Percentiles rank a stretch among this genome's conserved stretches.
These are phyloP conservation scores for Eimeria nieschulzi DNA, from an alignment of 169 alveolate genomes.

Conservation along the genomic window DNA sequence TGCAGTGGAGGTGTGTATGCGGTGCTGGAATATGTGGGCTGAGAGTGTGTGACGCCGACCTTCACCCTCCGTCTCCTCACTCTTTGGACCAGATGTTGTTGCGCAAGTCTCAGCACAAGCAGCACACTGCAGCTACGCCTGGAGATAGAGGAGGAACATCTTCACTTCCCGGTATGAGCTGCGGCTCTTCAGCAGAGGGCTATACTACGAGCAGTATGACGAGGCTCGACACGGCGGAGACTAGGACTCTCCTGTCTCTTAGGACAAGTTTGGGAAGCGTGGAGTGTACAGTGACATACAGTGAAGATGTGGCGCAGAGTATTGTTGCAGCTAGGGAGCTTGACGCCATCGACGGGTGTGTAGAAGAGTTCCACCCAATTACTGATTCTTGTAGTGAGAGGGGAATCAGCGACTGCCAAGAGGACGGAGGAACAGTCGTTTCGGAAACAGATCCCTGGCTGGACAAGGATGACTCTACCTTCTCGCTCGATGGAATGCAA, in stretches of 20 bases:
- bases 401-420: neutral
- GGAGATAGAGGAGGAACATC: conserved; percentile 2
- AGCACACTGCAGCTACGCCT: neutral
- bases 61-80: too few relatives aligned
- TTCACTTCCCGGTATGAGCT: conserved; percentile 15
- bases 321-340: conserved; percentile 1
- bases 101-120: neutral
- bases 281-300: conserved; percentile 20
- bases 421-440: neutral
- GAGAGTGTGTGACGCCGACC: too few relatives aligned
- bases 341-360: neutral
- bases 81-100: too few relatives aligned
- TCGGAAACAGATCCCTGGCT: conserved; percentile 30
- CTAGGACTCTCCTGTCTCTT: neutral
- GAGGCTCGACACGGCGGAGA: neutral
- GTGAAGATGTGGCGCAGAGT: conserved; percentile 4
- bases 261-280: neutral
- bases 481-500: neutral
- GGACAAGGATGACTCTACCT: neutral
- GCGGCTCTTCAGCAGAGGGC: conserved; percentile 3
- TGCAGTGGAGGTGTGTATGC: too few relatives aligned
- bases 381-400: neutral
- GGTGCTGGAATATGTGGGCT: too few relatives aligned
- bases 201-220: neutral
- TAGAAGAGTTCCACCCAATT: neutral